Percentiles rank a stretch among this genome's conserved stretches.
Evolutionary conservation across 2,329 filamentous ascomycete genomes (phyloP).

Genomic region (Xylaria digitata): DNA sequence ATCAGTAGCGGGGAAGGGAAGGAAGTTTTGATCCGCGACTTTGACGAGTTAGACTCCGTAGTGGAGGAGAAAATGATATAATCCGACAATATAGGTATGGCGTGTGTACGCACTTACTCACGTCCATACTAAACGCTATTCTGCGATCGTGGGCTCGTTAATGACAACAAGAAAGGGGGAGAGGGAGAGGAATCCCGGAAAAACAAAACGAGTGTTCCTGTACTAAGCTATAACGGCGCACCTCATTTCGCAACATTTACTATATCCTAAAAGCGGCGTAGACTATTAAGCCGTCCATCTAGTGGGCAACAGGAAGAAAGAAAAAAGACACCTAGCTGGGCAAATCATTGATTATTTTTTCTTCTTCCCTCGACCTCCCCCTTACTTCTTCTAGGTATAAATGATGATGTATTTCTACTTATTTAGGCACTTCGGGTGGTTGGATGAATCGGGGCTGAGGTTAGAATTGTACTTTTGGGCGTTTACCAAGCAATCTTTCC

Average conservation of each 20-base stretch:
- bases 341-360: background rate
- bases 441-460: background rate
- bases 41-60: conserved; percentile 48
- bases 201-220: background rate
- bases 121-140: background rate
- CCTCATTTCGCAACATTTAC: background rate
- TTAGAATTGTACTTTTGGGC: background rate
- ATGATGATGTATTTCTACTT: background rate
- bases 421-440: background rate
- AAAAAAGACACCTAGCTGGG: background rate
- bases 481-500: background rate
- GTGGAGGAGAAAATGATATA: conserved; percentile 41
- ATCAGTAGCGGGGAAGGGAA: conserved; percentile 18
- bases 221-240: background rate
- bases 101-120: background rate
- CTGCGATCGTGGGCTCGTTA: background rate
- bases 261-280: background rate
- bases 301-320: background rate
- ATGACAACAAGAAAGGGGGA: background rate
- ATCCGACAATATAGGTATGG: background rate
- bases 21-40: conserved; percentile 45
- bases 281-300: background rate
- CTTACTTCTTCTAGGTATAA: background rate
- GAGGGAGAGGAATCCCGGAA: background rate
- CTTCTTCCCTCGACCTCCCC: background rate